These are phyloP conservation scores for Phaeodactylum tricornutum DNA, from an alignment of 108 stramenopile species.

Conservation along the genomic window DNA sequence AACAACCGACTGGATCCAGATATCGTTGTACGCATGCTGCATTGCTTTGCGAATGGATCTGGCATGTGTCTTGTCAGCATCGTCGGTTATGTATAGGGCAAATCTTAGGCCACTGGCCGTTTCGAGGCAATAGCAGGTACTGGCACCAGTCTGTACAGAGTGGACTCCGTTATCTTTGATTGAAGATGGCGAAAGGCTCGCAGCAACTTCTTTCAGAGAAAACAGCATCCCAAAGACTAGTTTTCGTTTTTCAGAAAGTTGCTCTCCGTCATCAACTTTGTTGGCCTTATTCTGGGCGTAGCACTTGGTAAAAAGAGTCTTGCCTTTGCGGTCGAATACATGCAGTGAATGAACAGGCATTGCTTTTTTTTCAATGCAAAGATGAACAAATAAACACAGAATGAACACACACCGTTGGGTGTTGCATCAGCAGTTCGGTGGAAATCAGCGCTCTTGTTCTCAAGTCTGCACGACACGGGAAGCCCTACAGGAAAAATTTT, in stretches of 20 bases:
- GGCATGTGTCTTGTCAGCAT: conserved; percentile 16
- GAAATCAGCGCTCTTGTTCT: too few species aligned
- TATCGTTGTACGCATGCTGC: conserved; percentile 74
- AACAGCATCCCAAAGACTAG: conserved; percentile 88
- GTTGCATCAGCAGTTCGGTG: too few species aligned
- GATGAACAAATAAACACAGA: too few species aligned
- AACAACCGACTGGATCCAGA: conserved; percentile 78
- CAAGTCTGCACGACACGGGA: too few species aligned
- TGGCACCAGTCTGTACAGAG: conserved; percentile 68
- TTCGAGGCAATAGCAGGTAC: conserved; percentile 74
- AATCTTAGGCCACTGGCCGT: conserved; percentile 71
- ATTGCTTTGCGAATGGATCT: conserved; percentile 53
- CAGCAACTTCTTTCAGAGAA: conserved; percentile 66
- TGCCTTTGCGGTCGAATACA: conserved; percentile 82
- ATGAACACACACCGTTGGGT: too few species aligned
- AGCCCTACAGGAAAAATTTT: too few species aligned
- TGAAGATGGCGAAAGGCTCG: conserved; percentile 50
- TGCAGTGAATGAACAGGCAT: conserved; percentile 85
- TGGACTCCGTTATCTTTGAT: conserved; percentile 35
- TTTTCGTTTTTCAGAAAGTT: conserved; percentile 73
- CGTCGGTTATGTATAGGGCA: conserved; percentile 62
- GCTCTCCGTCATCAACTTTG: conserved; percentile 39
- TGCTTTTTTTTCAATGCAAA: too few species aligned
- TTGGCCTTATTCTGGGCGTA: conserved; percentile 30
- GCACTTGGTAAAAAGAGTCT: conserved; percentile 78